Evolutionary conservation across 2,329 filamentous ascomycete genomes (phyloP).

Genomic region (Penicillium expansum): DNA sequence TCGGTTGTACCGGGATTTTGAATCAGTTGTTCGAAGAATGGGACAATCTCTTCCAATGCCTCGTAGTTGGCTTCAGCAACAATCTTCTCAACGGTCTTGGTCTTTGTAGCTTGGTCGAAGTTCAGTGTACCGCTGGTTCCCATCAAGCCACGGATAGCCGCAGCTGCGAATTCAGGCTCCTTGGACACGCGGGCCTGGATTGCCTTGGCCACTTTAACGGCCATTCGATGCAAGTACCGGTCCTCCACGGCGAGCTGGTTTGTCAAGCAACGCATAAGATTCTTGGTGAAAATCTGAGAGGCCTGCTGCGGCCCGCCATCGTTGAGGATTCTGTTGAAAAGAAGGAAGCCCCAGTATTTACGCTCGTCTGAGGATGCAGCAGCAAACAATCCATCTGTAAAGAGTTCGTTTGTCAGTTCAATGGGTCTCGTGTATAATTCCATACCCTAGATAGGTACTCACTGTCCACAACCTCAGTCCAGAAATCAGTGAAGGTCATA

Average conservation of each 20-base stretch:
- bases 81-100: conserved; percentile 76
- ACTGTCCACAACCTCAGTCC: conserved; percentile 84
- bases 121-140: conserved; percentile 68
- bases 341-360: conserved; percentile 86
- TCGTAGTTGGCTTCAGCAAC: conserved; percentile 58
- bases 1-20: conserved; percentile 47
- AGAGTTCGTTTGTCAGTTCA: conserved; percentile 23
- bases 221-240: conserved; percentile 75
- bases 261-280: conserved; percentile 75
- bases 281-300: conserved; percentile 71
- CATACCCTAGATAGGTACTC: conserved; percentile 37
- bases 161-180: conserved; percentile 58
- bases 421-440: neutral
- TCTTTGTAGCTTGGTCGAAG: conserved; percentile 83
- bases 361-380: conserved; percentile 78
- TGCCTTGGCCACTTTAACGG: conserved; percentile 70
- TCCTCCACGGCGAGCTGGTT: conserved; percentile 78
- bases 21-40: conserved; percentile 50
- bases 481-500: conserved; percentile 68
- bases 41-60: conserved; percentile 53
- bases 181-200: conserved; percentile 64
- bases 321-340: conserved; percentile 73
- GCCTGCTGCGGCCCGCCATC: conserved; percentile 51
- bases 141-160: conserved; percentile 66
- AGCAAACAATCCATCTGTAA: conserved; percentile 75